Evolutionary conservation across 169 alveolate genomes (phyloP).

Genomic region (Plasmodium gallinaceum): DNA sequence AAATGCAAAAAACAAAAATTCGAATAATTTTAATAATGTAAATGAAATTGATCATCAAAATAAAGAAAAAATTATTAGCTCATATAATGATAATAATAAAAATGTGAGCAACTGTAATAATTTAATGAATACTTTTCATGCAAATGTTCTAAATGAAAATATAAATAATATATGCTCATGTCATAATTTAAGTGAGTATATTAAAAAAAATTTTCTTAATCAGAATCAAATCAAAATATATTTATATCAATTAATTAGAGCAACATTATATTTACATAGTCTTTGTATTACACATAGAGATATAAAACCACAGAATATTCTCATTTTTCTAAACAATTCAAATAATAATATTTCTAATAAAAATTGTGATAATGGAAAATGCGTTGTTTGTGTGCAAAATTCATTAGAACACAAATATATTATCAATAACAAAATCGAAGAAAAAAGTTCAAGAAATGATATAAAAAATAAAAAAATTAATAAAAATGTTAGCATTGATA

Average conservation of each 20-base stretch:
- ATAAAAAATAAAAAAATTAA: not conserved
- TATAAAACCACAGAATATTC: constrained; percentile 98
- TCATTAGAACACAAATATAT: constrained; percentile 21
- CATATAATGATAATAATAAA: not conserved
- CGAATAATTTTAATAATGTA: not conserved
- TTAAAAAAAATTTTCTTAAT: constrained; percentile 43
- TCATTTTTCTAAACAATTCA: constrained; percentile 84
- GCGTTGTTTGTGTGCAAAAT: constrained; percentile 50
- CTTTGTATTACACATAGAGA: constrained; percentile 98
- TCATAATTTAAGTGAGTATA: constrained; percentile 54
- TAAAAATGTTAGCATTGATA: not conserved
- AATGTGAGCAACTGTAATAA: not conserved
- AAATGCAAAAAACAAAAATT: not conserved
- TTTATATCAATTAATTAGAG: constrained; percentile 95
- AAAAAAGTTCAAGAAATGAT: not conserved
- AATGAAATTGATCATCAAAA: not conserved
- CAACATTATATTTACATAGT: constrained; percentile 96
- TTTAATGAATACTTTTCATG: constrained; percentile 12
- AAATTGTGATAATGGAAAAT: not conserved
- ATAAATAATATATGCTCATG: constrained; percentile 31
- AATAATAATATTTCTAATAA: not conserved
- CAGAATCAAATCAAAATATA: constrained; percentile 90
- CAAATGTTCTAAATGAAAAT: constrained; percentile 21
- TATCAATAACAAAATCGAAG: constrained; percentile 16
- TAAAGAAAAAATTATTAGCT: not conserved